A percentile compares a stretch with the other conserved stretches of the same genome.
Evolutionary conservation across 768 basidiomycete genomes (phyloP).

Genomic region (Tephrocybe sp.): DNA sequence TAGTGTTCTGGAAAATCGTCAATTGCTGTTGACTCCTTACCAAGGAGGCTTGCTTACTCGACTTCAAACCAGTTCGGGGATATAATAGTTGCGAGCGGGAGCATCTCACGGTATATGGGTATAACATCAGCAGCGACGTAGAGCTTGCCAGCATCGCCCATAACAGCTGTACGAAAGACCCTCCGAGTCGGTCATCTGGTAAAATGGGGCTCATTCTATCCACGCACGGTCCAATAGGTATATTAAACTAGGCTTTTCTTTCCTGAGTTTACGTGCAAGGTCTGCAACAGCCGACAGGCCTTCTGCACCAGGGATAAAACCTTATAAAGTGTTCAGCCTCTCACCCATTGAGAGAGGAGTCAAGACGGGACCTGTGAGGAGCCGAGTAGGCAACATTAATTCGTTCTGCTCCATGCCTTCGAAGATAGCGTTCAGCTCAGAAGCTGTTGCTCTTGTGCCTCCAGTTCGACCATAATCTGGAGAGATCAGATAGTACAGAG

Average conservation of each 20-base stretch:
- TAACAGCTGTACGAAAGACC: conserved; percentile 61
- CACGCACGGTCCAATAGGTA: conserved; percentile 92
- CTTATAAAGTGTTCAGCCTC: conserved; percentile 30
- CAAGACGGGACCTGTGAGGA: conserved; percentile 71
- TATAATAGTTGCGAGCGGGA: conserved; percentile 87
- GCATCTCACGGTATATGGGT: conserved; percentile 79
- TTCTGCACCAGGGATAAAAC: conserved; percentile 78
- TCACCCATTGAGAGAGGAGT: not conserved
- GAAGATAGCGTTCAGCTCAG: conserved; percentile 78
- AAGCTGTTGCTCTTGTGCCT: conserved; percentile 75
- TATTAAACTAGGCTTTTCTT: conserved; percentile 57
- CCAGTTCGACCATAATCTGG: conserved; percentile 84
- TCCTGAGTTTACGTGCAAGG: conserved; percentile 60
- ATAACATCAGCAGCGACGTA: conserved; percentile 89
- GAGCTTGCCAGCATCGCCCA: conserved; percentile 87
- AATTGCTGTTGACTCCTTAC: not conserved
- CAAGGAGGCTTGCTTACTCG: conserved; percentile 58
- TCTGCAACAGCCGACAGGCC: conserved; percentile 66
- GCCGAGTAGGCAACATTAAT: conserved; percentile 66
- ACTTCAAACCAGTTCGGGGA: conserved; percentile 99
- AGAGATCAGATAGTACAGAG: not conserved
- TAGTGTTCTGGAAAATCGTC: conserved; percentile 53
- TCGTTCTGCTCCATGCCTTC: conserved; percentile 71
- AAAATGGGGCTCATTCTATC: not conserved
- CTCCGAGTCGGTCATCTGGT: not conserved